phyloP scores from a whole-genome alignment of 768 basidiomycete genomes.

The Mrakia gelida region DNA sequence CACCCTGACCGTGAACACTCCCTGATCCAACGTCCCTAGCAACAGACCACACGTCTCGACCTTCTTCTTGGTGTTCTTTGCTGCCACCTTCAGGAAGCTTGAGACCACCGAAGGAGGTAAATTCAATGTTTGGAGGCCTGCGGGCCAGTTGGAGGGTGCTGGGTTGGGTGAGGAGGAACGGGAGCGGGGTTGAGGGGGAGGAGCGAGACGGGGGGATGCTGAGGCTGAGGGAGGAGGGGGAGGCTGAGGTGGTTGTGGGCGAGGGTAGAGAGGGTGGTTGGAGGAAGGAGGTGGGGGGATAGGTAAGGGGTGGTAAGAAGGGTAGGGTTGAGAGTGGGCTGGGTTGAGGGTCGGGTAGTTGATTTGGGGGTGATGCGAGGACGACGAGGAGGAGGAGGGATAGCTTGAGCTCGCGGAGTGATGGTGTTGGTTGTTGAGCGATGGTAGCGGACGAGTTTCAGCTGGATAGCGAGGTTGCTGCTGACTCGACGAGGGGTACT shows the following conservation, averaged over 20 bases:
- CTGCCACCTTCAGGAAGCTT: slow-evolving; percentile 71
- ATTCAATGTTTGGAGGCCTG: slow-evolving; percentile 56
- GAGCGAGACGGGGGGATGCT: neutral
- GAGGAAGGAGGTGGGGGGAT: neutral
- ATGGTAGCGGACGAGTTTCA: neutral
- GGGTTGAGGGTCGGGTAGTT: neutral
- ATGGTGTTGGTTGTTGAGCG: neutral
- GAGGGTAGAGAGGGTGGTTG: neutral
- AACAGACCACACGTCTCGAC: slow-evolving; percentile 83
- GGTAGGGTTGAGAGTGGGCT: neutral
- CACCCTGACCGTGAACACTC: slow-evolving; percentile 59
- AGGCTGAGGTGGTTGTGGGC: neutral
- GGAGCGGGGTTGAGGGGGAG: neutral
- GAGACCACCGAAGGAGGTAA: slow-evolving; percentile 70
- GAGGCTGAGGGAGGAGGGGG: neutral
- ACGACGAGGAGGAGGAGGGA: neutral
- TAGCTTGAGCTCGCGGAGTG: neutral
- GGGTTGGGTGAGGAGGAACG: neutral
- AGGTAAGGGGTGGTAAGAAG: neutral
- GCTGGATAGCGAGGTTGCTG: neutral
- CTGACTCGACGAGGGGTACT: neutral
- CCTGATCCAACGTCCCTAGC: slow-evolving; percentile 54
- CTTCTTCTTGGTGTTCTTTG: slow-evolving; percentile 69
- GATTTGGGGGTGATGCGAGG: neutral
- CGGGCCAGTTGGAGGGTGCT: neutral